Conservation (phyloP, 2,329 filamentous ascomycete species). For the Colletotrichum tofieldiae region DNA sequence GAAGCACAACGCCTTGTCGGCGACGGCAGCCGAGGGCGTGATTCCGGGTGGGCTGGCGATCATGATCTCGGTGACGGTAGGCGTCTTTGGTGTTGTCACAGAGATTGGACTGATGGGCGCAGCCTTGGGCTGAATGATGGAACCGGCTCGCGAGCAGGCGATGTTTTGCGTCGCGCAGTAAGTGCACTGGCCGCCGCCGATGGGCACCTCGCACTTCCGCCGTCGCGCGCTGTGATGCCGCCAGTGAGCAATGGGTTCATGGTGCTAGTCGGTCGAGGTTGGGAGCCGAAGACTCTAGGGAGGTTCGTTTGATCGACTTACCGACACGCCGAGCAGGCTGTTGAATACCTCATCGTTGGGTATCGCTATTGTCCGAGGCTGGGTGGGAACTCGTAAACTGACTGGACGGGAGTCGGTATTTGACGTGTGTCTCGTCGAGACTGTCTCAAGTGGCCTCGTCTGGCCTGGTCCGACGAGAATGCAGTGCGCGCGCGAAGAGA, state of each 20-base stretch:
- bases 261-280: not conserved
- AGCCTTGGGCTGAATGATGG: conserved; percentile 44
- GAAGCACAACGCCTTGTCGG: conserved; percentile 42
- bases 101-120: conserved; percentile 38
- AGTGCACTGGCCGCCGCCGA: conserved; percentile 41
- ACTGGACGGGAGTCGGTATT: not conserved
- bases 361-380: not conserved
- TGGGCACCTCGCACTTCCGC: conserved; percentile 43
- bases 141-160: conserved; percentile 42
- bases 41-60: conserved; percentile 31
- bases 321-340: conserved; percentile 44
- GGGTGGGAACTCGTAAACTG: not conserved
- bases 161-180: conserved; percentile 43
- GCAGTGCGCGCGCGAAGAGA: not conserved
- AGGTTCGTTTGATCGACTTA: conserved; percentile 30
- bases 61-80: conserved; percentile 37
- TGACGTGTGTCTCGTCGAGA: not conserved
- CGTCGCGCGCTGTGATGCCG: conserved; percentile 39
- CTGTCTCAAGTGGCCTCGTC: not conserved
- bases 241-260: conserved; percentile 14
- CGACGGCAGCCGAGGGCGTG: conserved; percentile 38
- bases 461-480: conserved; percentile 1
- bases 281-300: not conserved
- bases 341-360: conserved; percentile 42
- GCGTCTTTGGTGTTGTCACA: conserved; percentile 34